Evolutionary conservation across 148 eudicot genomes (phyloP).

Genomic region (Silene latifolia): DNA sequence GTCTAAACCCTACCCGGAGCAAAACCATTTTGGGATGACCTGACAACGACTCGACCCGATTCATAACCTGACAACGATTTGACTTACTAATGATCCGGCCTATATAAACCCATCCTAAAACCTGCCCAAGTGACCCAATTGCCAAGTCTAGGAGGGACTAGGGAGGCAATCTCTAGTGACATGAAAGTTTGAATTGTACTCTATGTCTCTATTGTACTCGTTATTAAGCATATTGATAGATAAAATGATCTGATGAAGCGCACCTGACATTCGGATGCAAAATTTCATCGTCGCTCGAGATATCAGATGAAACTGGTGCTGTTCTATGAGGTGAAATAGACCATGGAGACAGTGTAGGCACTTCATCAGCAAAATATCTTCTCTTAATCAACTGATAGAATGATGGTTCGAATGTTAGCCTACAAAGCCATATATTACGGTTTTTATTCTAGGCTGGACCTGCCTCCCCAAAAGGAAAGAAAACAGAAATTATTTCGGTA

Average conservation of each 20-base stretch:
- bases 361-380: conserved; percentile 79
- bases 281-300: conserved; percentile 54
- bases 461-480: not conserved
- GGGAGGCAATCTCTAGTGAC: not conserved
- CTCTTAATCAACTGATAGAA: conserved; percentile 70
- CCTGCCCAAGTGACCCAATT: not conserved
- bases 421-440: not conserved
- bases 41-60: too few species aligned
- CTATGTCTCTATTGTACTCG: not conserved
- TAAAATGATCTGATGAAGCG: conserved; percentile 7
- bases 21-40: too few species aligned
- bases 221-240: not conserved
- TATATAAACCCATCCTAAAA: too few species aligned
- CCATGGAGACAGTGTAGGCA: conserved; percentile 65
- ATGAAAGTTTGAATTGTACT: not conserved
- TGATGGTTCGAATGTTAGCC: conserved; percentile 5
- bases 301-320: conserved; percentile 39
- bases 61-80: not conserved
- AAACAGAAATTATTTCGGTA: conserved; percentile 3
- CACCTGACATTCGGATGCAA: conserved; percentile 20
- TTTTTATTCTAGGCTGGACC: not conserved
- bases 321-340: conserved; percentile 44
- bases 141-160: not conserved
- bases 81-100: not conserved
- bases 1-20: not conserved